Evolutionary conservation across 345 rosid species (phyloP).

Genomic region (Corymbia maculata): DNA sequence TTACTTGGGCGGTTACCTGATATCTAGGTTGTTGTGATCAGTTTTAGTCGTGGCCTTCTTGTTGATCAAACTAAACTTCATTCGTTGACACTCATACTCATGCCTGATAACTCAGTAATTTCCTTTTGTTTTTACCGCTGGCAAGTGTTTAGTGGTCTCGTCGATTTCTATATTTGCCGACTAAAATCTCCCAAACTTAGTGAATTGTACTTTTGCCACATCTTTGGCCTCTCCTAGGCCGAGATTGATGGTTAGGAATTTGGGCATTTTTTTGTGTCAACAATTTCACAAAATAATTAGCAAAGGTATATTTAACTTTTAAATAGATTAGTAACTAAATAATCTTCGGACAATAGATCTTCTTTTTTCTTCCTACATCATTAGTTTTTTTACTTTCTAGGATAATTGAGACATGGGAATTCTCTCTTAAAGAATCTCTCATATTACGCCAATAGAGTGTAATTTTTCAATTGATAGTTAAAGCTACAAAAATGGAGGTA

Average conservation of each 20-base stretch:
- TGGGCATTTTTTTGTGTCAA: background rate
- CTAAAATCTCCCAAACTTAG: background rate
- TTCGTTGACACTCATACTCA: background rate
- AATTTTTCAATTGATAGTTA: background rate
- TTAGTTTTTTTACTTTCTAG: background rate
- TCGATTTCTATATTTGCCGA: no score
- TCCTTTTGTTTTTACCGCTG: no score
- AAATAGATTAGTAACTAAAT: background rate
- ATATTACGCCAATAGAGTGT: background rate
- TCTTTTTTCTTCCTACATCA: background rate
- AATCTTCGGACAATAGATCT: background rate
- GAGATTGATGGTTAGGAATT: accelerated
- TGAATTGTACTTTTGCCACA: no score
- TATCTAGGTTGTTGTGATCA: background rate
- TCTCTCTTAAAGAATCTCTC: background rate
- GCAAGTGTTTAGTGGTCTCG: background rate
- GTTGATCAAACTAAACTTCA: background rate
- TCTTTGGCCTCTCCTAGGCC: background rate
- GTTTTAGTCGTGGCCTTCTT: background rate
- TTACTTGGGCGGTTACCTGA: background rate
- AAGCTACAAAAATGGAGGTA: background rate
- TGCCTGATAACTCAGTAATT: background rate
- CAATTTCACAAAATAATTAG: background rate
- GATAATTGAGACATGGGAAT: background rate
- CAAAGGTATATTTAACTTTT: no score